phyloP scores from a whole-genome alignment of 192 early-diverging fungal genomes.

The Backusella mclennaniae region DNA sequence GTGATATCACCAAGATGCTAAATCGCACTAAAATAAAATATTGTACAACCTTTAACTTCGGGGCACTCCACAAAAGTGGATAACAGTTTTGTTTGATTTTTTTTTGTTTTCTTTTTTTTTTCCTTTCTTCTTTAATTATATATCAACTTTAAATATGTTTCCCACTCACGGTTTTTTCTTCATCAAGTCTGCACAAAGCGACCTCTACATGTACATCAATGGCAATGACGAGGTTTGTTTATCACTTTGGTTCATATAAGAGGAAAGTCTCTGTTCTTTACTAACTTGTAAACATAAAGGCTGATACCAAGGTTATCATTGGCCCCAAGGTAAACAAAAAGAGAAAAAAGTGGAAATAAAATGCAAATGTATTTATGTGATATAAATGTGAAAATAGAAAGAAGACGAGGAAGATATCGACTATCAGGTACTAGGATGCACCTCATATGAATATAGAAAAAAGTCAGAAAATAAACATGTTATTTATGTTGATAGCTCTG shows the following conservation, averaged over 20 bases:
- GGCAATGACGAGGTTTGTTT: not conserved
- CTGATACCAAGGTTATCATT: conserved; percentile 11
- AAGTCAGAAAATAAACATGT: not conserved
- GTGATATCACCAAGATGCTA: conserved; percentile 4
- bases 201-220: conserved; percentile 14
- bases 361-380: not conserved
- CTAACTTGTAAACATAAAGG: not conserved
- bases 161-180: conserved; percentile 18
- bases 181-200: conserved; percentile 20
- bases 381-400: not conserved
- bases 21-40: not conserved
- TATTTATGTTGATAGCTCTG: conserved; percentile 19
- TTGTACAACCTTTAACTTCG: conserved; percentile 6
- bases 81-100: not conserved
- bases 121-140: not conserved
- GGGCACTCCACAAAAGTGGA: not conserved
- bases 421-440: not conserved
- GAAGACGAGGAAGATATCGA: conserved; percentile 13
- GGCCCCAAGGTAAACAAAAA: conserved; percentile 15
- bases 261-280: not conserved
- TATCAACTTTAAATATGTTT: conserved; percentile 2
- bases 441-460: not conserved
- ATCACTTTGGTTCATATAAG: not conserved
- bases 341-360: not conserved
- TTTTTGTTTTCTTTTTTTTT: not conserved